phyloP scores from a whole-genome alignment of 2,329 filamentous ascomycete genomes.

The Fonsecaea nubica region DNA sequence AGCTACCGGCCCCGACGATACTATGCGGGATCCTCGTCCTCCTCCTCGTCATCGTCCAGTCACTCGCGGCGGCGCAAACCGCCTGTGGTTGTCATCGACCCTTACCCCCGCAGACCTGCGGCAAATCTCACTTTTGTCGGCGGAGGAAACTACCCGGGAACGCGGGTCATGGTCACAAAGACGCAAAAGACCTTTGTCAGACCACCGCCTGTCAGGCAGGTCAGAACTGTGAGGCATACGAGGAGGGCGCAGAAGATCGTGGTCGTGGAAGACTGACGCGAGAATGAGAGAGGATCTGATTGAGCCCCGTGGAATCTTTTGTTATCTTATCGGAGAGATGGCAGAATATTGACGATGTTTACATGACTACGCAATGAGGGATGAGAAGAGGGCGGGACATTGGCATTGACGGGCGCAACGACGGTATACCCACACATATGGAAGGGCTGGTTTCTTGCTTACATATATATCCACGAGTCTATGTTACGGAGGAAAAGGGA shows the following conservation, averaged over 20 bases:
- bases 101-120: slow-evolving; percentile 25
- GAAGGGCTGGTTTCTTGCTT: not conserved
- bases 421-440: slow-evolving; percentile 4
- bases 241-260: slow-evolving; percentile 61
- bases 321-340: not conserved
- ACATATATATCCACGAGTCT: not conserved
- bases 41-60: slow-evolving; percentile 9
- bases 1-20: slow-evolving; percentile 6
- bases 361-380: not conserved
- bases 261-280: slow-evolving; percentile 24
- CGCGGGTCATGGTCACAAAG: slow-evolving; percentile 33
- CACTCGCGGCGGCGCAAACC: slow-evolving; percentile 22
- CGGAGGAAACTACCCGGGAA: slow-evolving; percentile 31
- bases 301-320: too few relatives aligned
- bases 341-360: not conserved
- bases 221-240: slow-evolving; percentile 64
- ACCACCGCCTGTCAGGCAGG: slow-evolving; percentile 54
- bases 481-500: too few relatives aligned
- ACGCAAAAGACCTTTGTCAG: slow-evolving; percentile 29
- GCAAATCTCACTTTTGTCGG: slow-evolving; percentile 35
- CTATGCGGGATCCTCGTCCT: slow-evolving; percentile 21
- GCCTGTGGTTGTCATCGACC: slow-evolving; percentile 20
- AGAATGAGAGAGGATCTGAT: not conserved
- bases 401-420: not conserved
- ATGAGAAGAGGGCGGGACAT: not conserved